These are phyloP conservation scores for Trypanosoma theileri DNA, from an alignment of 208 protist genomes.

Conservation along the genomic window DNA sequence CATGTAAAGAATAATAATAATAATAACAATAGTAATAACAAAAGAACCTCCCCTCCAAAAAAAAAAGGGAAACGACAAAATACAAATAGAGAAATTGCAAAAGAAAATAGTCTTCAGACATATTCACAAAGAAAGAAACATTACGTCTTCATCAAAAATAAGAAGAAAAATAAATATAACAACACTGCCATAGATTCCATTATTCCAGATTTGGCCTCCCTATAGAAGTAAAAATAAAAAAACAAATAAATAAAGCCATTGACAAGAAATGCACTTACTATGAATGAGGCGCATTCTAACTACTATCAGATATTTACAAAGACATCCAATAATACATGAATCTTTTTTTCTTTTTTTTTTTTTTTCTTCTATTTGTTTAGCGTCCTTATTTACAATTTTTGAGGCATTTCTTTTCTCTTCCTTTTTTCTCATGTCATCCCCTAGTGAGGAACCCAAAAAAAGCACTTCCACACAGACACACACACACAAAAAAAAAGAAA, in stretches of 20 bases:
- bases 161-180: constrained; percentile 16
- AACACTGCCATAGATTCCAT: not conserved
- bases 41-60: constrained; percentile 15
- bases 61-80: not conserved
- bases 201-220: not conserved
- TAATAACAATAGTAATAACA: constrained; percentile 13
- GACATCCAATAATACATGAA: too few species aligned
- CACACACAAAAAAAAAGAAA: constrained; percentile 22
- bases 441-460: not conserved
- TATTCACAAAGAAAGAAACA: too few species aligned
- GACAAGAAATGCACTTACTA: not conserved
- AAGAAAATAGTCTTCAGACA: too few species aligned
- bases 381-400: not conserved
- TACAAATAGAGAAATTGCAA: too few species aligned
- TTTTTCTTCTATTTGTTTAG: not conserved
- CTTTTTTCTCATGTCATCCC: not conserved
- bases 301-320: not conserved
- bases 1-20: not conserved
- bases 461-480: not conserved
- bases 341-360: not conserved
- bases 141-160: not conserved
- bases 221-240: not conserved
- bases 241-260: not conserved
- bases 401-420: not conserved
- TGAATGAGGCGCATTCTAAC: not conserved